These are phyloP conservation scores for Gossypium lobatum DNA, from an alignment of 441 rosid genomes.

Conservation along the genomic window DNA sequence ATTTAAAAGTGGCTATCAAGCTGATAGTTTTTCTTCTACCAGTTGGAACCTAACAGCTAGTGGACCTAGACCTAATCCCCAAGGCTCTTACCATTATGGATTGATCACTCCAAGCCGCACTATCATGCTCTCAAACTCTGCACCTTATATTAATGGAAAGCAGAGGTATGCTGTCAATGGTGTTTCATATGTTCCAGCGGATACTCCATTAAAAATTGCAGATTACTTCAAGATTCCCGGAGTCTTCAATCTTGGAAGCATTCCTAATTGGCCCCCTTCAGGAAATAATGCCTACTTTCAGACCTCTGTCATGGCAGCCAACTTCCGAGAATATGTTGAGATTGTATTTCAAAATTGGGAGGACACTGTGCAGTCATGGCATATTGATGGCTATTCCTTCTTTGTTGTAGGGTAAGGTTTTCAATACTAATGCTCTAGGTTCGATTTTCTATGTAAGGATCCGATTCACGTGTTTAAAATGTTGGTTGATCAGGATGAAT, in stretches of 20 bases:
- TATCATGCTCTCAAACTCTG: conserved; percentile 51
- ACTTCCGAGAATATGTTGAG: conserved; percentile 55
- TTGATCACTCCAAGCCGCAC: conserved; percentile 50
- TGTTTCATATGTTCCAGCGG: conserved; percentile 43
- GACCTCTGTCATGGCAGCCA: conserved; percentile 49
- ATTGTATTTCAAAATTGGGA: conserved; percentile 69
- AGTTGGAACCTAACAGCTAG: conserved; percentile 66
- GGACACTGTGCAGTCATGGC: conserved; percentile 57
- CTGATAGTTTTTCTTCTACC: not conserved
- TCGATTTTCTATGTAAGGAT: not conserved
- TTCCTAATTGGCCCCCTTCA: conserved; percentile 41
- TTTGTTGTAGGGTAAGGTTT: conserved; percentile 52
- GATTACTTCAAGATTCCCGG: conserved; percentile 58
- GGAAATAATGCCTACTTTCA: conserved; percentile 43
- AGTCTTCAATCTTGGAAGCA: conserved; percentile 52
- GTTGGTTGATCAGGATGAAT: conserved; percentile 43
- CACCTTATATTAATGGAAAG: conserved; percentile 54
- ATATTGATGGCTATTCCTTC: conserved; percentile 53
- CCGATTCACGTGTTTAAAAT: not conserved
- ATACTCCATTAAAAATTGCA: conserved; percentile 64
- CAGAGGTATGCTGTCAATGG: conserved; percentile 56
- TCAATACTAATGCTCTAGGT: not conserved
- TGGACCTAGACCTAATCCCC: conserved; percentile 69
- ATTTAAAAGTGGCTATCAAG: not conserved
- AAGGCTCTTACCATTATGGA: conserved; percentile 69